Evolutionary conservation across 2,329 filamentous ascomycete genomes (phyloP), one percentile per base, ranked within the genome.

Genomic region (Huntiella moniliformis): DNA sequence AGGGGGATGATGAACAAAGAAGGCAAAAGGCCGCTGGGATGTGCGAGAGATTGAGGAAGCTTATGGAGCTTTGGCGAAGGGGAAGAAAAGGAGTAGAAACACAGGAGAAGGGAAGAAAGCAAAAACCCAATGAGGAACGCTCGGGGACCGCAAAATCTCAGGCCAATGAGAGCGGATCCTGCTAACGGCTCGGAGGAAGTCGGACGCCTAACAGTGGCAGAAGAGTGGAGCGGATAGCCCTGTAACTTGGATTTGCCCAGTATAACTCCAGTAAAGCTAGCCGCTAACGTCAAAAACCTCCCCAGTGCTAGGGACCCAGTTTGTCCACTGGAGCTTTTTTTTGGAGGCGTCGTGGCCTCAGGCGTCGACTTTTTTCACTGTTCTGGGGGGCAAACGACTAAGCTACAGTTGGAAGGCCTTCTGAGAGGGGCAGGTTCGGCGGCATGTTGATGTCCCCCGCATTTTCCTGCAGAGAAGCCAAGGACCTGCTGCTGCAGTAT

Each of bases 101-200:
- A 42, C 44, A 46, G 48, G 44, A 50, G 45, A 50, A 44, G 41
- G 44, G 37, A 44, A 46, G 41, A 46, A 46, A 44, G 44, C 36
- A 46, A 50, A 50, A 50, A 44, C 42, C 44, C 47, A 50, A 45
- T 50, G 48, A 50, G 48, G 48, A 50, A 50, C 48, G 48, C 48
- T 50, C 48, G 48, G 48, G 48, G 48, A 44, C 48, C 45, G 48
- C 48, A 50, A 50, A 50, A 50, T 50, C 46, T 50, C 48, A 50
- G 46, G 44, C 48, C 48, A 50, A 50, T 50, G 41, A 50, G 44
- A 50, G 13, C 48, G 18, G 40, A 46, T 40, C 41, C 45, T 50
- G 44, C 44, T 42, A 44, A 28, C 38, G 44, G 48, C 48, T 50
- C 48, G 48, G 48, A 50, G 48, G 48, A 50, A 50, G 44, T 50